Evolutionary conservation across 306 rosid genomes (phyloP).

Genomic region (Astragalus glycyphyllos): DNA sequence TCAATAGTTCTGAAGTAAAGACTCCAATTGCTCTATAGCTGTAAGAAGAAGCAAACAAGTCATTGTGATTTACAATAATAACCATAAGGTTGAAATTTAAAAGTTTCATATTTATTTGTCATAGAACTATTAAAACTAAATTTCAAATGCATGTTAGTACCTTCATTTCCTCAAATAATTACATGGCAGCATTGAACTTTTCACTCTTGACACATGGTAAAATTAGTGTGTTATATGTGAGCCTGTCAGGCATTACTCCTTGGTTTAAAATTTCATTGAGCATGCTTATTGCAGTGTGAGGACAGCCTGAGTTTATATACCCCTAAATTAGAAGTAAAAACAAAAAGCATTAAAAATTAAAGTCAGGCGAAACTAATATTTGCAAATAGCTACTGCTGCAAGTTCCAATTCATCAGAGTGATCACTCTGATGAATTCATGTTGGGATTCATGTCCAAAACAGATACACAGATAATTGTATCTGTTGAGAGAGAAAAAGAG

Average conservation of each 20-base stretch:
- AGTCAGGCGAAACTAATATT: neutral
- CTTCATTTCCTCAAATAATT: constrained; percentile 83
- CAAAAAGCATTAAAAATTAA: constrained; percentile 11
- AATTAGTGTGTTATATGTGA: constrained; percentile 80
- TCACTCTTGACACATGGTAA: constrained; percentile 70
- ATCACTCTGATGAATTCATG: too few relatives aligned
- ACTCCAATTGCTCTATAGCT: constrained; percentile 71
- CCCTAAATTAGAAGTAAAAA: constrained; percentile 60
- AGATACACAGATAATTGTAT: too few relatives aligned
- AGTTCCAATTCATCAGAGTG: constrained; percentile 37
- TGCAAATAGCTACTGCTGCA: constrained; percentile 13
- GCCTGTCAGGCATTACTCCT: constrained; percentile 74
- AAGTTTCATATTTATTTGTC: constrained; percentile 35
- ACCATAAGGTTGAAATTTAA: constrained; percentile 51
- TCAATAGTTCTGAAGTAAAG: constrained; percentile 64
- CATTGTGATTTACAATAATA: constrained; percentile 56
- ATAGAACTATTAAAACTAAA: constrained; percentile 57
- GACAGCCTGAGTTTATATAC: constrained; percentile 69
- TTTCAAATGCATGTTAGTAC: constrained; percentile 56
- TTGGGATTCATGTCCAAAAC: too few relatives aligned
- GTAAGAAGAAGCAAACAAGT: constrained; percentile 46
- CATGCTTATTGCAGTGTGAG: constrained; percentile 64
- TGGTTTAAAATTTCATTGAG: constrained; percentile 58
- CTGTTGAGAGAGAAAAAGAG: too few relatives aligned
- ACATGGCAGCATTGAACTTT: constrained; percentile 68